Percentiles rank a stretch among this genome's conserved stretches.
Evolutionary conservation across 768 basidiomycete species (phyloP).

Genomic region (Phlebiopsis gigantea): DNA sequence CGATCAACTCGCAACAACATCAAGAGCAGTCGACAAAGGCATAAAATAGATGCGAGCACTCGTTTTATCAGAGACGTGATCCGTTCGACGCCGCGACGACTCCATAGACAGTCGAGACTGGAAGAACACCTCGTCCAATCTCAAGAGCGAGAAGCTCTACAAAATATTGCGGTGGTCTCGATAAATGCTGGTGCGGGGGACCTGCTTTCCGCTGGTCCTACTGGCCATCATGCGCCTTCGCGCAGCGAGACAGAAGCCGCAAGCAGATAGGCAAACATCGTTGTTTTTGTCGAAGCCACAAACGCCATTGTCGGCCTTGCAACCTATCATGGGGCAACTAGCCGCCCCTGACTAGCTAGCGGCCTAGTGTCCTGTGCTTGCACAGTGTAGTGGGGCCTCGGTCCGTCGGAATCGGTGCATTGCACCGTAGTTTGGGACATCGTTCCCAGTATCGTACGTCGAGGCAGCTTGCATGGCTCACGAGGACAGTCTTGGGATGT

Average conservation of each 20-base stretch:
- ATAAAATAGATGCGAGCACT: neutral
- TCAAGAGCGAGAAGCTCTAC: neutral
- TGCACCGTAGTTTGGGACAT: too few species aligned
- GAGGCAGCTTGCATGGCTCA: too few species aligned
- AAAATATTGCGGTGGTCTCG: slow-evolving; percentile 6
- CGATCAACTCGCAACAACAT: too few species aligned
- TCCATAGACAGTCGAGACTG: neutral
- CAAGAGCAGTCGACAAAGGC: neutral
- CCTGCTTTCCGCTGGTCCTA: neutral
- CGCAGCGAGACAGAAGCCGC: slow-evolving; percentile 12
- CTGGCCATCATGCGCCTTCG: slow-evolving; percentile 2
- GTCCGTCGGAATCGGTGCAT: too few species aligned
- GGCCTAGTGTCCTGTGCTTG: too few species aligned
- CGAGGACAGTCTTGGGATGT: too few species aligned
- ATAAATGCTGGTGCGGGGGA: slow-evolving; percentile 2
- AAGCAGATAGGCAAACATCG: slow-evolving; percentile 7
- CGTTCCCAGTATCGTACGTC: too few species aligned
- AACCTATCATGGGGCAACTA: neutral
- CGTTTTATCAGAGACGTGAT: neutral
- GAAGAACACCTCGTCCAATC: neutral
- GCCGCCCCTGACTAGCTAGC: too few species aligned
- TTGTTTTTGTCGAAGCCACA: neutral
- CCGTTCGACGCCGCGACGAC: neutral
- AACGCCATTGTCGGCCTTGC: neutral
- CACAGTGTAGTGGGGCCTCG: too few species aligned